A percentile compares a stretch with the other conserved stretches of the same genome.
phyloP scores from a whole-genome alignment of 1,284 basidiomycete species.

The Apiotrichum siamense region DNA sequence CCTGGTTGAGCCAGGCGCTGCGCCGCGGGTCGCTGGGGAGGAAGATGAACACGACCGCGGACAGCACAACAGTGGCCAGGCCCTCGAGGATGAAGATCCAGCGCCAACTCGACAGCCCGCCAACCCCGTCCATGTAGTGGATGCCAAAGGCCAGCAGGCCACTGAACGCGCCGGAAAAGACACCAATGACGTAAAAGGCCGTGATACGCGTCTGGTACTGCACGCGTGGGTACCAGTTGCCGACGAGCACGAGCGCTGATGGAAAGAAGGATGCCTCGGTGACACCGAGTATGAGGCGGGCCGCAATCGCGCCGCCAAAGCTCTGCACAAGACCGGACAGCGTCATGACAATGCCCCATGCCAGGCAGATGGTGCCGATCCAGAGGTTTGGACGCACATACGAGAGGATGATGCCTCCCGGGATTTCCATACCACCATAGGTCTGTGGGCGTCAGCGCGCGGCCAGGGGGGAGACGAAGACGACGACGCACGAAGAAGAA shows the following conservation, averaged over 20 bases:
- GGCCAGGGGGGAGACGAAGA: too few species aligned
- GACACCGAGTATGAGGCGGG: constrained; percentile 6
- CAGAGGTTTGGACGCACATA: constrained; percentile 13
- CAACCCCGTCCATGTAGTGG: constrained; percentile 29
- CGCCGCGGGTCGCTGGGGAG: constrained; percentile 18
- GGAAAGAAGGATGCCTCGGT: constrained; percentile 31
- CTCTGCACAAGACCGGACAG: constrained; percentile 55
- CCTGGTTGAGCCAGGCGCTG: constrained; percentile 16
- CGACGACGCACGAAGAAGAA: constrained; percentile 21
- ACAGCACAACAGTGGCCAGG: constrained; percentile 18
- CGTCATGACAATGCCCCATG: constrained; percentile 37
- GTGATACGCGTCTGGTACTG: constrained; percentile 49
- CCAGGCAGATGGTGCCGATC: background rate
- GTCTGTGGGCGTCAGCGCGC: background rate
- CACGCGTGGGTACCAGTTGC: constrained; percentile 50
- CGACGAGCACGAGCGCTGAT: constrained; percentile 13
- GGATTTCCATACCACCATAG: constrained; percentile 17
- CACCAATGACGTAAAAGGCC: constrained; percentile 53
- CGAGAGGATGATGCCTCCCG: constrained; percentile 13
- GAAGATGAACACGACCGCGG: constrained; percentile 13
- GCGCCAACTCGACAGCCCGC: constrained; percentile 49
- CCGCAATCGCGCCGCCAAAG: constrained; percentile 49
- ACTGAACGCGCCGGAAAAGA: constrained; percentile 27
- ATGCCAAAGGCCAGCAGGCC: constrained; percentile 38
- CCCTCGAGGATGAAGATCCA: constrained; percentile 38